Evolutionary conservation across 805 yeast species (phyloP).

Genomic region (Ascoidea rubescens): DNA sequence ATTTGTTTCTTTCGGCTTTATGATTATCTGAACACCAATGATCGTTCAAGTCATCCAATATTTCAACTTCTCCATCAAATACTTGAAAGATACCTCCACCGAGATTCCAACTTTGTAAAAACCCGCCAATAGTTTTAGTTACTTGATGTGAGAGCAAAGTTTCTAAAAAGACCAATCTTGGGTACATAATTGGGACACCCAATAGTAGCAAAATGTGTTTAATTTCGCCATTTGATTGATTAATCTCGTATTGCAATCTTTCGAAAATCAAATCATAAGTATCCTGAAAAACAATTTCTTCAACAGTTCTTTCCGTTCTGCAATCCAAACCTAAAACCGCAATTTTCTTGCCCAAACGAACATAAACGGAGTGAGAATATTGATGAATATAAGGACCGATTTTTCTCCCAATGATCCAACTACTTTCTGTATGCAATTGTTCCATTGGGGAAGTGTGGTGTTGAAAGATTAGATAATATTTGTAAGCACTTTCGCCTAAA

Average conservation of each 20-base stretch:
- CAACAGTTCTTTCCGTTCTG: slow-evolving; percentile 71
- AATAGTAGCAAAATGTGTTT: slow-evolving; percentile 72
- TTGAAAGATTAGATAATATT: slow-evolving; percentile 83
- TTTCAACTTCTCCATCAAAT: slow-evolving; percentile 84
- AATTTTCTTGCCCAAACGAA: slow-evolving; percentile 60
- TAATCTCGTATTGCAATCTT: slow-evolving; percentile 43
- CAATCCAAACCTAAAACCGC: slow-evolving; percentile 78
- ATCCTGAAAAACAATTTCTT: slow-evolving; percentile 34
- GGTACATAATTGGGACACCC: slow-evolving; percentile 93
- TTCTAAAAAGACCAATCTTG: slow-evolving; percentile 86
- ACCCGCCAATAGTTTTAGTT: background rate
- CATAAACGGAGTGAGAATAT: slow-evolving; percentile 50
- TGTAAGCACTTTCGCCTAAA: slow-evolving; percentile 68
- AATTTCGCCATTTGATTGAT: slow-evolving; percentile 33
- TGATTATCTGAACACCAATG: slow-evolving; percentile 93
- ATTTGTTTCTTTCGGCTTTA: slow-evolving; percentile 67
- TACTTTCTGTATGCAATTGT: slow-evolving; percentile 25
- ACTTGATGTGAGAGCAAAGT: slow-evolving; percentile 36
- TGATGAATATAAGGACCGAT: slow-evolving; percentile 61
- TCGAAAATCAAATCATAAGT: slow-evolving; percentile 51
- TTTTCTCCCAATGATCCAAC: slow-evolving; percentile 46
- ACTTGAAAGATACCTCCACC: slow-evolving; percentile 75
- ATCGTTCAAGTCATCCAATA: slow-evolving; percentile 85
- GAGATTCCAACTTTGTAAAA: slow-evolving; percentile 14
- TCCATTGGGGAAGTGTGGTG: slow-evolving; percentile 52